Conservation (phyloP, 2,329 filamentous ascomycete species). For the Chaetomiaceae sp. region DNA sequence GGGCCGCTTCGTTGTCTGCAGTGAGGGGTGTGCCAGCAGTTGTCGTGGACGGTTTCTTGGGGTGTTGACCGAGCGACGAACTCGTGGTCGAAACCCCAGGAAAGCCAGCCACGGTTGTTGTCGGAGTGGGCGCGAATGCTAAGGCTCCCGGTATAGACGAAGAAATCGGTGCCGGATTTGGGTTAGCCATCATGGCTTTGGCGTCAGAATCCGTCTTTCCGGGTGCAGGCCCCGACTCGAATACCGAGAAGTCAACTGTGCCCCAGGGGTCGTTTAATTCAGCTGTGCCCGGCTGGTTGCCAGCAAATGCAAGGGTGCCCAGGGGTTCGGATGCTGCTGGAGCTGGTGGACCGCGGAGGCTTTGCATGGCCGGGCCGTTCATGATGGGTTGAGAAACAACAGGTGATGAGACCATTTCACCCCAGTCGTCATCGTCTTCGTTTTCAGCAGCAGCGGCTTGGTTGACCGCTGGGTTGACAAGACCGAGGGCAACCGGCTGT, state of each 20-base stretch:
- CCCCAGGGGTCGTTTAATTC: conserved; percentile 13
- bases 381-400: conserved; percentile 2
- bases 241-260: conserved; percentile 20
- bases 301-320: not conserved
- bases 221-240: conserved; percentile 13
- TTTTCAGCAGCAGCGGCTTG: conserved; percentile 1
- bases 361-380: not conserved
- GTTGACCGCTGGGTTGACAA: not conserved
- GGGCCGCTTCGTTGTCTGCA: conserved; percentile 17
- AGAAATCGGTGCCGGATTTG: not conserved
- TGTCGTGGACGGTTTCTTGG: too few species aligned
- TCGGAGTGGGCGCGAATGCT: not conserved
- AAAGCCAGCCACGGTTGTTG: too few species aligned
- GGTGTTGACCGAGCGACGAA: too few species aligned
- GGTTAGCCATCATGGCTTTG: not conserved
- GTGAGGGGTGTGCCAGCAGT: too few species aligned
- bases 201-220: not conserved
- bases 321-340: not conserved
- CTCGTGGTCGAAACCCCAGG: too few species aligned
- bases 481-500: not conserved
- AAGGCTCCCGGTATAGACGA: not conserved
- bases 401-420: conserved; percentile 50
- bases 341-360: not conserved
- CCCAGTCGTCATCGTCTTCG: conserved; percentile 53
- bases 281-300: not conserved